phyloP scores from a whole-genome alignment of 2,329 filamentous ascomycete species.

The Aspergillus brasiliensis region DNA sequence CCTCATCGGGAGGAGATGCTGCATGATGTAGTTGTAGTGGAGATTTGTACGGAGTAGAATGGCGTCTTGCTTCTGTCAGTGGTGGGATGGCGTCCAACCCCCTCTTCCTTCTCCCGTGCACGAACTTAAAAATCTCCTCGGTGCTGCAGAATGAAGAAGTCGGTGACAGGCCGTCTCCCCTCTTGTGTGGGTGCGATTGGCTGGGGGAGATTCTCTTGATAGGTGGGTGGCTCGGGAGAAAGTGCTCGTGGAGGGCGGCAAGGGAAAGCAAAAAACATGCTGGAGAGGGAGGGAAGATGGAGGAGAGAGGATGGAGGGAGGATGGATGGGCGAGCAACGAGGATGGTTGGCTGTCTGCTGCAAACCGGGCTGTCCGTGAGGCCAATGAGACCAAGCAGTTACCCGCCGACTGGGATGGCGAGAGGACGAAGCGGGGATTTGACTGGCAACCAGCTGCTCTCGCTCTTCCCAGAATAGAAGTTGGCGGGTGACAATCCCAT shows the following conservation, averaged over 20 bases:
- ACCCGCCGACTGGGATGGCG: conserved; percentile 1
- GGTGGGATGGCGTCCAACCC: neutral
- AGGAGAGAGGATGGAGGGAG: no score
- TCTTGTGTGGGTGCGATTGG: neutral
- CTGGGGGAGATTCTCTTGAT: neutral
- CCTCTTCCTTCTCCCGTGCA: neutral
- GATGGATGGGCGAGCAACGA: neutral
- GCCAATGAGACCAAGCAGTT: conserved; percentile 1
- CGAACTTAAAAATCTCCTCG: neutral
- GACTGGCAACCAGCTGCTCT: neutral
- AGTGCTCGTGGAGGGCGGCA: conserved; percentile 1
- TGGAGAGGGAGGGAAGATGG: neutral
- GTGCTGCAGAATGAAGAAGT: neutral
- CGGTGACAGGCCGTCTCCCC: neutral
- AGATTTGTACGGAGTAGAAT: neutral
- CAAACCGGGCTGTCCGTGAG: neutral
- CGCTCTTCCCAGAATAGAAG: neutral
- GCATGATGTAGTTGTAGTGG: neutral
- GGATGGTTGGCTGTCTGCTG: neutral
- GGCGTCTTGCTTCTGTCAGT: no score
- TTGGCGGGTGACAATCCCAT: neutral
- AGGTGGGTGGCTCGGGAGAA: neutral
- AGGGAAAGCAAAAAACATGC: neutral
- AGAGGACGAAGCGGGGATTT: neutral
- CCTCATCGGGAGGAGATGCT: neutral